These are phyloP conservation scores for Oehlia diaphana DNA, from an alignment of 192 early-diverging fungal species.

Conservation along the genomic window DNA sequence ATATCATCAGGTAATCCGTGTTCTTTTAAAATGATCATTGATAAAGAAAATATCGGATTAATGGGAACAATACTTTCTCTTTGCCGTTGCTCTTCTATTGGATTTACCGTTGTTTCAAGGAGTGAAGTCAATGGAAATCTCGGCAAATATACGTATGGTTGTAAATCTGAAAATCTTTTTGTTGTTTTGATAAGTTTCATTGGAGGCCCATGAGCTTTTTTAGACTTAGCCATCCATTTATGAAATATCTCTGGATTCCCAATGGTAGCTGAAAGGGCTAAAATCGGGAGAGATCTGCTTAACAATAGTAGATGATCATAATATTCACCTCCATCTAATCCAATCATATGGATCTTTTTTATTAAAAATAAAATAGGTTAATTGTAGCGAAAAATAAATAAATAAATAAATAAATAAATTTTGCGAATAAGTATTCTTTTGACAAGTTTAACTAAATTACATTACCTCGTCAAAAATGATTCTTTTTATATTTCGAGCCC, in stretches of 20 bases:
- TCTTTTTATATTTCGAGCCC: slow-evolving; percentile 30
- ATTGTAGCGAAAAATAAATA: too few relatives aligned
- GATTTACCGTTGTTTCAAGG: background rate
- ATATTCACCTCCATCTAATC: slow-evolving; percentile 31
- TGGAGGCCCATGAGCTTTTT: slow-evolving; percentile 20
- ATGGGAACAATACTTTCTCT: slow-evolving; percentile 27
- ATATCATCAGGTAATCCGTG: slow-evolving; percentile 36
- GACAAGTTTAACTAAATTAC: background rate
- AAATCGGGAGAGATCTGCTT: slow-evolving; percentile 29
- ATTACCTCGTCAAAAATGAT: slow-evolving; percentile 54
- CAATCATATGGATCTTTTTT: too few relatives aligned
- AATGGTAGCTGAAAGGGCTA: slow-evolving; percentile 47
- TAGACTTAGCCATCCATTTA: slow-evolving; percentile 35
- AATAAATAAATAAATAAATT: too few relatives aligned
- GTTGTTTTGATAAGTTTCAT: slow-evolving; percentile 35
- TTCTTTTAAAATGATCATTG: slow-evolving; percentile 9
- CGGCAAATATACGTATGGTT: slow-evolving; percentile 41
- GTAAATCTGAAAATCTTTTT: slow-evolving; percentile 44
- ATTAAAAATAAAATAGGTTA: too few relatives aligned
- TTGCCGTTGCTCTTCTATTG: background rate
- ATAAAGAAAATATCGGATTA: slow-evolving; percentile 38
- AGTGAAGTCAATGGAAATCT: background rate
- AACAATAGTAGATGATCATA: slow-evolving; percentile 42
- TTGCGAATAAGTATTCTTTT: too few relatives aligned
- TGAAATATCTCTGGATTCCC: slow-evolving; percentile 37